Evolutionary conservation across 306 rosid species (phyloP), one percentile per base, ranked within the genome.

Genomic region (Cicer bijugum): DNA sequence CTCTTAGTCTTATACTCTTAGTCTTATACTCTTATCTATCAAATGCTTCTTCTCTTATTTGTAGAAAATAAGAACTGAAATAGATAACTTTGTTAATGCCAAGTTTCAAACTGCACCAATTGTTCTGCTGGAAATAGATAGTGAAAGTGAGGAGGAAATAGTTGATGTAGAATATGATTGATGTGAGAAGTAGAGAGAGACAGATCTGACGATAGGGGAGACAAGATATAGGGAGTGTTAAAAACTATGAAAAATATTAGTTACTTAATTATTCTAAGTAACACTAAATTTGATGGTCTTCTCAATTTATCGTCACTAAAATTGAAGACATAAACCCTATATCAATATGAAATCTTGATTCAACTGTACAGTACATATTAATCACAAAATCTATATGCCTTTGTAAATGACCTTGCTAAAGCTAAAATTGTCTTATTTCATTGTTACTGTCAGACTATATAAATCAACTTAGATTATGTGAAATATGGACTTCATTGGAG

Each of bases 1-100:
- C 62, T 9, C 42, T 46, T 42, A 39, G 19, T 59, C 19, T 59
- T 12, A 7, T 59, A 68, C 44, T 57, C 50, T 44, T 62, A n/a
- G 19, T 59, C 19, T 59, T 12, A 7, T 59, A 68, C 44, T 57
- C 50, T 44, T 62, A n/a, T 65, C 40, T 48, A 61, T 56, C 12
- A 39, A 71, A 71, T 44, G 65, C 45, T 40, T 56, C 38, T 53
- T 69, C 55, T 39, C 56, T 56, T 64, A 20, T 56, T 63, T 42
- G 78, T 68, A 62, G 75, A 57, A 42, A 69, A 38, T 60, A 55
- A 16, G 62, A 77, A 77, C 73, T 14, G 55, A 65, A 64, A 59
- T 62, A 67, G 61, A 52, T 37, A 39, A 9, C 69, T 71, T 44
- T 15, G 15, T 40, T 73, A 40, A 47, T 67, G 6, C 19, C 23